Evolutionary conservation across 768 basidiomycete species (phyloP), one percentile per base, ranked within the genome.

Genomic region (Suillus fuscotomentosus): DNA sequence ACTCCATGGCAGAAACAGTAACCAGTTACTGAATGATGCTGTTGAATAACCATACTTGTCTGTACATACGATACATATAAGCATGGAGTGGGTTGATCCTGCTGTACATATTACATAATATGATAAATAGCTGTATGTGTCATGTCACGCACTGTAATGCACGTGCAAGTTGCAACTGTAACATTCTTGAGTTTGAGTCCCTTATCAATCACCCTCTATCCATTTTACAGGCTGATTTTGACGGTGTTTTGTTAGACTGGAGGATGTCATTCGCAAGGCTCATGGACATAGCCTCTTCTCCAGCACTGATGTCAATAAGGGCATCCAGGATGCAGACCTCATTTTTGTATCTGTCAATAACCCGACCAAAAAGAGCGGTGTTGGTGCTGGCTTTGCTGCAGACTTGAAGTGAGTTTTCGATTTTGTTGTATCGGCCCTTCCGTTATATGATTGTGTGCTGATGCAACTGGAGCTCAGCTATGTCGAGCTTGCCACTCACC

Each of bases 321-420:
- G 84, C 65, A 97, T 99, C 74, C 85, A 81, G 68, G 96, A 97
- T 78, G 97, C 97, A 41, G 95, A 99, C 75, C 88, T 99, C 68
- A 97, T 99, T 79, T 99, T 99, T 75, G 97, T 99, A 74, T 93
- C 91, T 63, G 97, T 99, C 71, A 99, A 99, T 81, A 99, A 97
- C 9, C 97, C 97, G 24, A 99, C 97, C 62, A 99, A 99, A 86
- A 98, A 97, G 85, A 86, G 85, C 57, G 97, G 97, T 77, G 91
- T 99, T 56, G 97, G 97, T 72, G 96, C 96, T 66, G 97, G 97
- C 63, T 97, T 92, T 79, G 97, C 97, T 65, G 97, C 97, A 66
- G 97, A 99, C 81, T 88, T 99, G 75, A 97, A 97, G 97, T 98
- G 70, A 70, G 92, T 81, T 56, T 64, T 53, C 61, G 9, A 9